phyloP scores from a whole-genome alignment of 352 stramenopile species.

The Globisporangium ultimum region DNA sequence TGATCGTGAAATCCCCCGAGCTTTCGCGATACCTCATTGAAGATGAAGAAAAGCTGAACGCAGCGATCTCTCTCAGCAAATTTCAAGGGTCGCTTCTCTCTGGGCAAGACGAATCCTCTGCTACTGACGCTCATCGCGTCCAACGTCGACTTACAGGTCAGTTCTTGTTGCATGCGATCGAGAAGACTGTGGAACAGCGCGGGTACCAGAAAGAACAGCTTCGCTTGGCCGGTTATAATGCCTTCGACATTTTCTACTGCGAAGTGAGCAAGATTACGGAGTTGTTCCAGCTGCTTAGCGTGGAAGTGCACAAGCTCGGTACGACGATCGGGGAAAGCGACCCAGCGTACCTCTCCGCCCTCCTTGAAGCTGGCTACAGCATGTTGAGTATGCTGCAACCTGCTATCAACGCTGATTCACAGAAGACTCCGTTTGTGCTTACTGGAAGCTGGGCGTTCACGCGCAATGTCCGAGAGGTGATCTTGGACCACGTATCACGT shows the following conservation, averaged over 20 bases:
- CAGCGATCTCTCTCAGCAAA: slow-evolving; percentile 70
- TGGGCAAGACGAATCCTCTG: slow-evolving; percentile 8
- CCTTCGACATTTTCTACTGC: slow-evolving; percentile 87
- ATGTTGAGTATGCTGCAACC: slow-evolving; percentile 69
- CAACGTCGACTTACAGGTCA: slow-evolving; percentile 45
- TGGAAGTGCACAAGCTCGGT: slow-evolving; percentile 50
- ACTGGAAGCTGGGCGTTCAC: slow-evolving; percentile 66
- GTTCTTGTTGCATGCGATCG: slow-evolving; percentile 72
- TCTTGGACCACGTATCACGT: slow-evolving; percentile 60
- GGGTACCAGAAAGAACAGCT: slow-evolving; percentile 81
- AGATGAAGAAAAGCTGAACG: slow-evolving; percentile 75
- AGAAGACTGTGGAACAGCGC: slow-evolving; percentile 64
- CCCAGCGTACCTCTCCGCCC: slow-evolving; percentile 48
- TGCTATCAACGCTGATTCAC: slow-evolving; percentile 8
- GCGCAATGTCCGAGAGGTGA: slow-evolving; percentile 48
- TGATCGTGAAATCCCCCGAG: slow-evolving; percentile 49
- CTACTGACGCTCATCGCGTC: slow-evolving; percentile 14
- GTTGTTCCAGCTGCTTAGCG: slow-evolving; percentile 52
- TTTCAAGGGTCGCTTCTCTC: slow-evolving; percentile 65
- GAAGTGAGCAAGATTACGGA: slow-evolving; percentile 81
- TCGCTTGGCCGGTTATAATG: slow-evolving; percentile 74
- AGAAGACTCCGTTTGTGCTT: slow-evolving; percentile 15
- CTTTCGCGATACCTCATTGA: slow-evolving; percentile 52
- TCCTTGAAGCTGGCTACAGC: slow-evolving; percentile 64
- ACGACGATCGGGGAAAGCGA: slow-evolving; percentile 61